Evolutionary conservation across 2,329 filamentous ascomycete genomes (phyloP).

Genomic region (Curvularia eragrostidis): DNA sequence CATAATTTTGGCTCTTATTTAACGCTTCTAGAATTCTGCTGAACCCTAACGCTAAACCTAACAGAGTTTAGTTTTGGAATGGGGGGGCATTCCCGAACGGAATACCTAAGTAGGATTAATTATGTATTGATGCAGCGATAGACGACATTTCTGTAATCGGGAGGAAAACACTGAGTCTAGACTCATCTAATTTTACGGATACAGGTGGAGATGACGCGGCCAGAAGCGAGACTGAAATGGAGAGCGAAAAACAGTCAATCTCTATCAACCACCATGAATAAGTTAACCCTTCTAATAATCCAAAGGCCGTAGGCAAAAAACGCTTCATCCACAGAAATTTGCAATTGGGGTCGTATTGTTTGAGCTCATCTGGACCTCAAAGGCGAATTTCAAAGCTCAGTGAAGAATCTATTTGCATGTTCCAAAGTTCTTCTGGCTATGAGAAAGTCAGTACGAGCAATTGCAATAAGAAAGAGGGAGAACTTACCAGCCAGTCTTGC

Average conservation of each 20-base stretch:
- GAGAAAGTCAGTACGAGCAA: background rate
- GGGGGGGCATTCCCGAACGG: background rate
- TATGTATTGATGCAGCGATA: background rate
- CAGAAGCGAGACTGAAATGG: background rate
- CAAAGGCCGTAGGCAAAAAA: background rate
- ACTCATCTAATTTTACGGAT: background rate
- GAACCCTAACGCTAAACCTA: background rate
- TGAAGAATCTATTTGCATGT: slow-evolving; percentile 1
- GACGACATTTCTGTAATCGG: background rate
- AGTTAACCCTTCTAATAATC: background rate
- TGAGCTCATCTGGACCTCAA: background rate
- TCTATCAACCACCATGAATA: background rate
- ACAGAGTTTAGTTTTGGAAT: background rate
- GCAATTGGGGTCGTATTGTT: background rate
- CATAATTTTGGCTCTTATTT: background rate
- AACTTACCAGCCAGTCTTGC: slow-evolving; percentile 17
- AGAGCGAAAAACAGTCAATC: background rate
- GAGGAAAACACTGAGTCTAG: background rate
- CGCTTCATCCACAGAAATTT: background rate
- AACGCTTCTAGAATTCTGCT: background rate
- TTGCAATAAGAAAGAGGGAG: background rate
- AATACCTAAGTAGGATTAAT: background rate
- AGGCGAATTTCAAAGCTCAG: background rate
- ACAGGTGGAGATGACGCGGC: background rate
- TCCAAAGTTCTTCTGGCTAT: background rate